phyloP scores from a whole-genome alignment of 768 basidiomycete genomes.

The Pholiota microspora region DNA sequence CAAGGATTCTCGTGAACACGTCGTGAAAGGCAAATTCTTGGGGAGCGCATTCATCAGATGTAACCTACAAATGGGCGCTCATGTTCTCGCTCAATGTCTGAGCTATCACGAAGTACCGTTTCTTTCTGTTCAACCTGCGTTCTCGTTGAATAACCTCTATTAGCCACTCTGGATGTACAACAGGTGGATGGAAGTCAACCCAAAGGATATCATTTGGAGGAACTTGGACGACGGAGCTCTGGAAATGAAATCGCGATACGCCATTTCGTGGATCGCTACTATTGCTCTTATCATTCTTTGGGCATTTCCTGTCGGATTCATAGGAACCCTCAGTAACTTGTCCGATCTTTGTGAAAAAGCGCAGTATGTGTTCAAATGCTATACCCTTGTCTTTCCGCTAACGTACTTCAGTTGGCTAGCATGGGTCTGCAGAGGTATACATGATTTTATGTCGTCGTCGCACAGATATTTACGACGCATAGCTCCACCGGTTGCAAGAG shows the following conservation, averaged over 20 bases:
- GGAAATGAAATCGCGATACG: conserved; percentile 53
- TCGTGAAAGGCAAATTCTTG: conserved; percentile 43
- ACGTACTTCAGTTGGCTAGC: conserved; percentile 44
- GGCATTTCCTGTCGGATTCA: conserved; percentile 65
- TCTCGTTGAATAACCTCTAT: conserved; percentile 3
- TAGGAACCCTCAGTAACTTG: conserved; percentile 63
- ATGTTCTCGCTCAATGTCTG: conserved; percentile 63
- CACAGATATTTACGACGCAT: not conserved
- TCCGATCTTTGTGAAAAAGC: conserved; percentile 47
- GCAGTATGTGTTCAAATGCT: conserved; percentile 29
- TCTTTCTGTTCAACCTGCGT: not conserved
- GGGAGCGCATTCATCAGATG: conserved; percentile 65
- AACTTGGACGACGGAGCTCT: conserved; percentile 51
- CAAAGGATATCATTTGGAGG: conserved; percentile 56
- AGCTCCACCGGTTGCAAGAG: conserved; percentile 37
- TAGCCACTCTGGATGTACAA: conserved; percentile 57
- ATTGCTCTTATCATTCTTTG: conserved; percentile 61
- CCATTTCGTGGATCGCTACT: conserved; percentile 54
- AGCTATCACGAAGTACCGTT: conserved; percentile 49
- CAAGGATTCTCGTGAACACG: conserved; percentile 33
- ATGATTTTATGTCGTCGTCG: not conserved
- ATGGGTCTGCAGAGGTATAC: conserved; percentile 49
- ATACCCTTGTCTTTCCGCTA: not conserved
- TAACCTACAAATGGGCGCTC: conserved; percentile 72
- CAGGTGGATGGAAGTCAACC: conserved; percentile 57